A percentile compares a stretch with the other conserved stretches of the same genome.
Conservation (phyloP, 2,329 filamentous ascomycete species). For the Aspergillus felis region DNA sequence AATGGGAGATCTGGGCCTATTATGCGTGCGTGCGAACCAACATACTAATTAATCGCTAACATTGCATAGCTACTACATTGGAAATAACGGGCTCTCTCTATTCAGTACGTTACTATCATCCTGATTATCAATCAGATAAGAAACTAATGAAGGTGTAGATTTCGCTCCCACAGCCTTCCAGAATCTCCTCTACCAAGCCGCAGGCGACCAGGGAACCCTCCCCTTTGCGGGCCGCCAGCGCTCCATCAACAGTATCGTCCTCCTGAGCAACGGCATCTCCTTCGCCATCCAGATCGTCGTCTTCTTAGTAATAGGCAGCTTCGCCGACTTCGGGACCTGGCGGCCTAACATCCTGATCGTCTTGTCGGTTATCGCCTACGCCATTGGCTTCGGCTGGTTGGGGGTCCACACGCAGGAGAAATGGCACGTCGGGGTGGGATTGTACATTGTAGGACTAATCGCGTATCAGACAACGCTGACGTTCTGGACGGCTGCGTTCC, state of each 20-base stretch:
- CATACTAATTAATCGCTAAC: constrained; percentile 16
- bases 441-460: constrained; percentile 65
- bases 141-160: constrained; percentile 27
- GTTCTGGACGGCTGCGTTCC: constrained; percentile 66
- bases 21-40: constrained; percentile 40
- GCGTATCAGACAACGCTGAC: constrained; percentile 64
- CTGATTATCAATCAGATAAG: neutral
- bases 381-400: constrained; percentile 63
- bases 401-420: constrained; percentile 58
- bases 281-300: constrained; percentile 62
- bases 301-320: constrained; percentile 45
- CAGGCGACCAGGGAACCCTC: constrained; percentile 51
- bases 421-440: constrained; percentile 57
- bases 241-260: constrained; percentile 62
- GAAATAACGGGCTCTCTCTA: constrained; percentile 59
- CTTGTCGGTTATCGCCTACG: constrained; percentile 59
- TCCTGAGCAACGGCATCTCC: constrained; percentile 63
- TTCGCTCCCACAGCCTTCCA: constrained; percentile 64
- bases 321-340: constrained; percentile 62
- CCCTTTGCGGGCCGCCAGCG: constrained; percentile 54
- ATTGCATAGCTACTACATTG: constrained; percentile 56
- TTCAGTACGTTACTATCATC: constrained; percentile 45
- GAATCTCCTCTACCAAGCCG: constrained; percentile 60
- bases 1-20: constrained; percentile 55
- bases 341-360: constrained; percentile 60